Base-by-base conservation (phyloP, 148 eudicot species). In the Arbutus unedo region DNA sequence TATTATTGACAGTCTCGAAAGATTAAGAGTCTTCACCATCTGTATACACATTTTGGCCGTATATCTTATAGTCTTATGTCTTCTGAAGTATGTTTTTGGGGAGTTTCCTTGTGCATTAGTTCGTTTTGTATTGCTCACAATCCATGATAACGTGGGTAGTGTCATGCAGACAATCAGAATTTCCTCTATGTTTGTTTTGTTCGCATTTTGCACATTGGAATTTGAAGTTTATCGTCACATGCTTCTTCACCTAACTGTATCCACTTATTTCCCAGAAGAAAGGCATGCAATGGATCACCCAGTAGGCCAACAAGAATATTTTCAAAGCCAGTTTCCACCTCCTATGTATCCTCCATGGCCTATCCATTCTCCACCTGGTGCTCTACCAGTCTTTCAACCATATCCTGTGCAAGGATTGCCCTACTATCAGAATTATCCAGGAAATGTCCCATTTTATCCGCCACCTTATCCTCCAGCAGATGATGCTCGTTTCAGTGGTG, bases 401-500 rank as follows among this genome's bases (percentile, higher is more conserved):
- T 94, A 94, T 86, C 94, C 98, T 81, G 85, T 91, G 86, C 95
- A 89, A 79, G 93, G 92, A 79, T 82, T 94, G 91, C 99, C 99
- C 56, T 97, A 91, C 85, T 94, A 92, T 90, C 98, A 81, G 78
- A 83, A 87, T 67, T 89, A 87, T 85, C 88, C 91, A 31, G 97
- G 93, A 77, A 91, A 82, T 82, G 87, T 83, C 81, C 89, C 92
- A 75, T 89, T 79, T 85, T 90, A 88, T 76, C 93, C 81, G 66
- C 88, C 97, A 81, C 93, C 91, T 56, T 88, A 90, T 85, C 88
- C 92, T 66, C 84, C 91, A 21, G 59, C 56, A 81, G 94, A 90
- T 78, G 95, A 91, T 83, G 84, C 91, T 66, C 84, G 82, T 53
- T 83, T 72, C 79, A 81, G 68, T 86, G 18, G 79, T 80, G 82